Base-by-base conservation (phyloP, 768 basidiomycete genomes). In the Pleurotus ostreatus region DNA sequence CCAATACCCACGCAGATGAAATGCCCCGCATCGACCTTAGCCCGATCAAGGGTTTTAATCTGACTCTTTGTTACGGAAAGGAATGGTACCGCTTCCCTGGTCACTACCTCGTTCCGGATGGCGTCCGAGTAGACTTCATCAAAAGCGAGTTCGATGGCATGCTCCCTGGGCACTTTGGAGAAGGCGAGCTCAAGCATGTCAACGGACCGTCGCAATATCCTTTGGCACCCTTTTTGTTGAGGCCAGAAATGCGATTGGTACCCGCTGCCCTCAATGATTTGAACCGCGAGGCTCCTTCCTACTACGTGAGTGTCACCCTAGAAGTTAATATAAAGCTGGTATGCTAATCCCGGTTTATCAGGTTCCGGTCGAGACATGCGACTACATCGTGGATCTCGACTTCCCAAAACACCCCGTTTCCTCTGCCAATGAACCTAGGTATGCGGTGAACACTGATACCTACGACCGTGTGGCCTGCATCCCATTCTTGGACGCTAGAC, bases 41-140 rank as follows among this genome's bases (percentile, higher is more conserved):
- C 0, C 83, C 82, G 0, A 75, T 98, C 65, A 77, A 76, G 56
- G 75, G 82, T 11, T 83, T 94, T 63, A 80, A 85, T 56, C 72
- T 98, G 56, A 83, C 78, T 25, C 66, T 99, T 1, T 99, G 97
- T 71, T 77, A 89, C 49, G 92, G 88, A 47, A 95, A 94, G 68
- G 97, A 99, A 71, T 99, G 97, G 97, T 78, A 98, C 66, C 81
- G 96, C 20, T 99, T 94, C 77, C 91, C 94, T 2, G 84, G 92
- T 3, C 88, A 89, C 67, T 98, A 89, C 70, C 79, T 96, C 47
- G 80, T 98, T 18, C 94, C 95, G 1, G 81, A 86, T 57, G 89
- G 84, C 23, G 73, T 98, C 57, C 78, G 83, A 23, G 84, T 96
- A n/a, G 80, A 87, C 57, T 98, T 94, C 70, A 76, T 98, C 68